A percentile compares a stretch with the other conserved stretches of the same genome.
These are phyloP conservation scores for Globisporangium parvum DNA, from an alignment of 352 stramenopile species.

Conservation along the genomic window DNA sequence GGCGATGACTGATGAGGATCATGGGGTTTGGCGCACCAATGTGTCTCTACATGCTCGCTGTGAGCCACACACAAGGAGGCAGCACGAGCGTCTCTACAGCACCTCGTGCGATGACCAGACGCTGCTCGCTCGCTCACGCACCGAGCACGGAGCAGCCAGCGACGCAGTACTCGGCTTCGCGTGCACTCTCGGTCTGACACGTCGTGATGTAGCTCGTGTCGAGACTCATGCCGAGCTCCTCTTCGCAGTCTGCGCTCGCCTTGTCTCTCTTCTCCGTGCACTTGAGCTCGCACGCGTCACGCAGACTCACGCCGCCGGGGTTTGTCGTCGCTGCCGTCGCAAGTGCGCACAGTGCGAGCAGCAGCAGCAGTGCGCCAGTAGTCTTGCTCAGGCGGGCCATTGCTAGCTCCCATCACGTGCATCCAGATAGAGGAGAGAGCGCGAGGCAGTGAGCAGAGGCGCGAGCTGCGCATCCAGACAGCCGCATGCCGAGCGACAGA, in stretches of 20 bases:
- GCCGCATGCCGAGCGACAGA: too few species aligned
- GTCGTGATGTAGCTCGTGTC: slow-evolving; percentile 23
- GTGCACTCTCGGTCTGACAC: slow-evolving; percentile 23
- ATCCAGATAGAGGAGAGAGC: too few species aligned
- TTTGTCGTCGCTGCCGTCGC: background rate
- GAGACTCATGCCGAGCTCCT: slow-evolving; percentile 42
- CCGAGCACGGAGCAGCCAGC: slow-evolving; percentile 14
- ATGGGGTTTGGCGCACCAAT: too few species aligned
- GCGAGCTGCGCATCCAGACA: too few species aligned
- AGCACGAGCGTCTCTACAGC: too few species aligned
- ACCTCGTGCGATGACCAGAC: background rate
- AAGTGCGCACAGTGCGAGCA: background rate
- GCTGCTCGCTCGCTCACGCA: background rate
- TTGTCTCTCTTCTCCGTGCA: slow-evolving; percentile 46
- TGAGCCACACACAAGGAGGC: too few species aligned
- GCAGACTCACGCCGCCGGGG: slow-evolving; percentile 17
- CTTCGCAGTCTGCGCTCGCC: slow-evolving; percentile 47
- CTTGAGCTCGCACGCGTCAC: slow-evolving; percentile 21
- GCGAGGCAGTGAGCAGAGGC: too few species aligned
- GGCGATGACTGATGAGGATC: too few species aligned
- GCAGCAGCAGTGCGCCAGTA: background rate
- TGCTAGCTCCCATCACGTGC: too few species aligned
- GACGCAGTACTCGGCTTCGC: slow-evolving; percentile 21
- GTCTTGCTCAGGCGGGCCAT: slow-evolving; percentile 2
- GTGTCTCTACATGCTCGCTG: too few species aligned